phyloP scores from a whole-genome alignment of 805 yeast species.

The Metschnikowia matae region DNA sequence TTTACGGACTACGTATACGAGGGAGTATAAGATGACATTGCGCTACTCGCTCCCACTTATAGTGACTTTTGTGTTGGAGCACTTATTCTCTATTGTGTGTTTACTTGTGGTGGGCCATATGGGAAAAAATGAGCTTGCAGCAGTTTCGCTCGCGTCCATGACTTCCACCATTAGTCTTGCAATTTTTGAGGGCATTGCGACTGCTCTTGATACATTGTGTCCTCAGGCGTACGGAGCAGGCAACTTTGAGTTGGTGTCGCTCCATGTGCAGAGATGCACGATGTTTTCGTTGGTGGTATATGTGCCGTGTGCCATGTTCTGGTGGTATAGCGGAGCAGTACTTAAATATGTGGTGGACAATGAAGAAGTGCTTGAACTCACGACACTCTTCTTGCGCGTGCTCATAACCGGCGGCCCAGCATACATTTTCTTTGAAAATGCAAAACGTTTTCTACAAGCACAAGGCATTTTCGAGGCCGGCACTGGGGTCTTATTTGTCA shows the following conservation, averaged over 20 bases:
- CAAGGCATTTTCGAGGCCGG: slow-evolving; percentile 48
- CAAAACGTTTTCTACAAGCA: slow-evolving; percentile 41
- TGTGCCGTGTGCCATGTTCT: slow-evolving; percentile 36
- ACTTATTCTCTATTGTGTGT: slow-evolving; percentile 40
- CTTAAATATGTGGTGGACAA: slow-evolving; percentile 30
- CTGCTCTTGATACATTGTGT: slow-evolving; percentile 42
- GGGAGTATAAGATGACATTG: slow-evolving; percentile 27
- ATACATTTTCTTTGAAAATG: slow-evolving; percentile 40
- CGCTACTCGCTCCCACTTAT: slow-evolving; percentile 38
- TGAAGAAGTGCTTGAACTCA: slow-evolving; percentile 31
- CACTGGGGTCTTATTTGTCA: slow-evolving; percentile 38
- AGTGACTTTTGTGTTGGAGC: slow-evolving; percentile 41
- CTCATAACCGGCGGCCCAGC: slow-evolving; percentile 40
- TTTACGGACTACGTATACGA: slow-evolving; percentile 24
- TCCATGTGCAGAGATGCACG: slow-evolving; percentile 37
- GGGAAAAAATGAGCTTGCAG: slow-evolving; percentile 43
- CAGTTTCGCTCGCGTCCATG: slow-evolving; percentile 44
- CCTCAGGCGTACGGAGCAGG: slow-evolving; percentile 46
- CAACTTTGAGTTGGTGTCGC: slow-evolving; percentile 33
- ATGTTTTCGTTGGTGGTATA: slow-evolving; percentile 30
- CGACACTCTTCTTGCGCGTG: slow-evolving; percentile 32
- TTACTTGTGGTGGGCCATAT: slow-evolving; percentile 43
- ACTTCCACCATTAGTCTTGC: slow-evolving; percentile 43
- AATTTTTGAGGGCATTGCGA: slow-evolving; percentile 44
- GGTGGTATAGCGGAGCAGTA: slow-evolving; percentile 36